Percentiles rank a stretch among this genome's conserved stretches.
Evolutionary conservation across 139 green algal species (phyloP).

Genomic region (Choricystis sp.): DNA sequence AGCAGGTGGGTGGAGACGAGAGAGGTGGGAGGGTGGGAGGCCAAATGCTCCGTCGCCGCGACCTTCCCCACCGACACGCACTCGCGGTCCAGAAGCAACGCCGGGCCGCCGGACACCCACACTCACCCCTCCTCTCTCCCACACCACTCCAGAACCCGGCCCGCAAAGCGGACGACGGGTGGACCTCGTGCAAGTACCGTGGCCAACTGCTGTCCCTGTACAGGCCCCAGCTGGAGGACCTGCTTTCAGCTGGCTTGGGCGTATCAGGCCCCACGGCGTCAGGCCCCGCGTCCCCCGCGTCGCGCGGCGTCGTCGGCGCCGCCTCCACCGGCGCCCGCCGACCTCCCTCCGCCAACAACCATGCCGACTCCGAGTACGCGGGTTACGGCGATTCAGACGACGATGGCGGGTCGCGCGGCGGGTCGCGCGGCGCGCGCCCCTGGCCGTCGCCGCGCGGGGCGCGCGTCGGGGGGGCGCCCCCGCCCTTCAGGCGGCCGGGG

Average conservation of each 20-base stretch:
- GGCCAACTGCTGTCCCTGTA: slow-evolving; percentile 5
- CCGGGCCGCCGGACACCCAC: not conserved
- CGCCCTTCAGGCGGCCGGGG: not conserved
- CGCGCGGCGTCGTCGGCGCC: not conserved
- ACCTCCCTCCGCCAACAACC: not conserved
- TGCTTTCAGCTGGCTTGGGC: not conserved
- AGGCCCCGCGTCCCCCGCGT: not conserved
- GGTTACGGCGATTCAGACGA: not conserved
- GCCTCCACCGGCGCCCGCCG: not conserved
- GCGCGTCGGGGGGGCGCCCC: too few relatives aligned
- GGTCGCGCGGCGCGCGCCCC: not conserved
- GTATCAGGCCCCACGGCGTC: not conserved
- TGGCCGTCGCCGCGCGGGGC: not conserved
- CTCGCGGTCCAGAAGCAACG: not conserved
- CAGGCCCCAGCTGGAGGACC: slow-evolving; percentile 1
- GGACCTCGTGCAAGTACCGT: slow-evolving; percentile 9
- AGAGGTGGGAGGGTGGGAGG: not conserved
- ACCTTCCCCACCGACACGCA: too few relatives aligned
- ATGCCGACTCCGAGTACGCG: not conserved
- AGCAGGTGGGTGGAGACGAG: not conserved
- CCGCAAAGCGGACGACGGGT: slow-evolving; percentile 16
- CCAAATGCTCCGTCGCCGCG: too few relatives aligned
- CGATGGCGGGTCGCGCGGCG: not conserved
- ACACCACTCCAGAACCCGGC: not conserved
- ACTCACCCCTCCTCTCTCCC: slow-evolving; percentile 5